phyloP scores from a whole-genome alignment of 192 early-diverging fungal species.

The Coemansia biformis region DNA sequence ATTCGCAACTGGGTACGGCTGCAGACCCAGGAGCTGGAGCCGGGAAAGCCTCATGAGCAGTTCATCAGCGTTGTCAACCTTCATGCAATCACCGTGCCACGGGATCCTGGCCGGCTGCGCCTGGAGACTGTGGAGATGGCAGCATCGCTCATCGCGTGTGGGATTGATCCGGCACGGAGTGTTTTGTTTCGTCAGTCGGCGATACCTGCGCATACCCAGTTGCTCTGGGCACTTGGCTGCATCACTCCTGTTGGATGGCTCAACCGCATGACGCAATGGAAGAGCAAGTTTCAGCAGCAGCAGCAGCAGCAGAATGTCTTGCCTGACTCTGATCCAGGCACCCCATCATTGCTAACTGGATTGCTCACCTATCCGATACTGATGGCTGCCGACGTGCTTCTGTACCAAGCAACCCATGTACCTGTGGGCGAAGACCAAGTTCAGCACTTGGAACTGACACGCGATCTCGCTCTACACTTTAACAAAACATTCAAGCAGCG shows the following conservation, averaged over 20 bases:
- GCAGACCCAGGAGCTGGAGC: constrained; percentile 48
- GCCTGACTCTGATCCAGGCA: neutral
- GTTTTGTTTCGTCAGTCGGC: constrained; percentile 82
- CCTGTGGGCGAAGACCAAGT: constrained; percentile 92
- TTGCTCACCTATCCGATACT: constrained; percentile 88
- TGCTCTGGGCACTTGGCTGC: constrained; percentile 83
- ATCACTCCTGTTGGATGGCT: constrained; percentile 85
- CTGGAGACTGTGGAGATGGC: constrained; percentile 68
- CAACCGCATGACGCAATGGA: constrained; percentile 95
- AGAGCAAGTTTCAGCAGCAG: constrained; percentile 52
- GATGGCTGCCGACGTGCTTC: constrained; percentile 85
- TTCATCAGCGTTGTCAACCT: constrained; percentile 84
- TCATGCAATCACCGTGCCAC: constrained; percentile 77
- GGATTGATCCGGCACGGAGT: constrained; percentile 66
- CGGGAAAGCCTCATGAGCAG: constrained; percentile 31
- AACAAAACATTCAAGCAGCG: constrained; percentile 63
- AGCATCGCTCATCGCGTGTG: constrained; percentile 73
- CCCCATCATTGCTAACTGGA: constrained; percentile 52
- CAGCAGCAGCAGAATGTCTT: too few species aligned
- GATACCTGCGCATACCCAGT: constrained; percentile 71
- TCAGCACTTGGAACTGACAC: constrained; percentile 84
- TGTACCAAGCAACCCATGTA: constrained; percentile 79
- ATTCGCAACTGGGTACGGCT: constrained; percentile 78
- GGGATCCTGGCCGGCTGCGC: constrained; percentile 63
- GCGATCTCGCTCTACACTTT: constrained; percentile 70